Base-by-base conservation (phyloP, 106 monocot genomes). In the Allium sativum region DNA sequence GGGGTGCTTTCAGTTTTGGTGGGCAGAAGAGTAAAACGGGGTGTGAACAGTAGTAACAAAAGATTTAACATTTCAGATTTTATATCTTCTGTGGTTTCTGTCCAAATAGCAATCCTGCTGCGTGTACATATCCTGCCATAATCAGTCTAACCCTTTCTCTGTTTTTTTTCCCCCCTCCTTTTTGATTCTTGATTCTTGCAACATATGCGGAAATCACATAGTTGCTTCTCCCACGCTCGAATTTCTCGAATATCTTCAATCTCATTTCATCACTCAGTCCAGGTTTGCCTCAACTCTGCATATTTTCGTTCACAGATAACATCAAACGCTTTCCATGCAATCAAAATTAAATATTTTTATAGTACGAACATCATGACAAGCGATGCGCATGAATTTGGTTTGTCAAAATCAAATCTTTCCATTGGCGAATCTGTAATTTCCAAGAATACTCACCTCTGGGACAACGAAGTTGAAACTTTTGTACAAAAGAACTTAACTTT, bases 371-470 rank as follows among this genome's bases (percentile, higher is more conserved):
- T 46, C 12, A 22, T 47, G 44, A 42, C 52, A 11, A 48, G 20
- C 21, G 19, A 62, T 20, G 12, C 47, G 20, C 47, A 46, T 48
- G 62, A 47, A 12, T 13, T 21, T 48, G 44, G 42, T 41, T 45
- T 14, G 42, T 21, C 73, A 31, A 60, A 59, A 59, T 44, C 70
- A 7, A 40, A 40, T 18, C 64, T 64, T 52, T 70, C 62, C 17
- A 65, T 78, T 42, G 74, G 73, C 4, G 68, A 55, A 43, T 68
- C 71, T 11, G 71, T 77, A 20, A 61, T 80, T 62, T 68, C 72
- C 8, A 72, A 65, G 69, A 78, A 74, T 41, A 61, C 68, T 66
- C 43, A 74, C 66, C 48, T 78, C 48, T 81, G 76, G 70, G 57
- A 68, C 68, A 70, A 52, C 48, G 71, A 77, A 61, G 55, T 45